Evolutionary conservation across 140 eudicot species (phyloP).

Genomic region (Ambrosia hybrid): DNA sequence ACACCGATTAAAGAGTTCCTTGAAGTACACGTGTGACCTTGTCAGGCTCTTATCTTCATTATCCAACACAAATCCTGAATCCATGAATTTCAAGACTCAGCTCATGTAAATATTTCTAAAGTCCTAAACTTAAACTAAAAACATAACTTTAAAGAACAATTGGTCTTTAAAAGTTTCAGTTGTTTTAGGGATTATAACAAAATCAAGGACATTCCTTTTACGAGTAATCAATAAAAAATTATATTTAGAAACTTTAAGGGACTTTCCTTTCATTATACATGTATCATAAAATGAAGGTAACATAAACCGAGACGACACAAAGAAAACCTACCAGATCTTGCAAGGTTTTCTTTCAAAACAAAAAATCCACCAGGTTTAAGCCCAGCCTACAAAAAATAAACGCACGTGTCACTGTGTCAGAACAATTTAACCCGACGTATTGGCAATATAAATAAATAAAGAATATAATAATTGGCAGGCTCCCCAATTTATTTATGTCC

Average conservation of each 20-base stretch:
- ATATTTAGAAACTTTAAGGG: neutral
- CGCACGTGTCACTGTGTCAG: conserved; percentile 22
- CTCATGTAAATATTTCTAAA: neutral
- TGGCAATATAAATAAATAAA: neutral
- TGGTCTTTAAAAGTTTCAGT: neutral
- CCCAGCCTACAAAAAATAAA: conserved; percentile 59
- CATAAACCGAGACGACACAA: too few species aligned
- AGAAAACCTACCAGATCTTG: conserved; percentile 40
- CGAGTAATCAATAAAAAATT: neutral
- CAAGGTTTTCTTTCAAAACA: conserved; percentile 84
- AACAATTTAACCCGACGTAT: neutral
- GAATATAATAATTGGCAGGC: neutral
- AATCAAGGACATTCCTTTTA: neutral
- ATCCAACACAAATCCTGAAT: conserved; percentile 85
- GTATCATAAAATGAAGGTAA: neutral
- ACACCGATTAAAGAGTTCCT: conserved; percentile 76
- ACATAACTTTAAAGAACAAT: too few species aligned
- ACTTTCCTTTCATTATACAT: neutral
- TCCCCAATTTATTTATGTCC: too few species aligned
- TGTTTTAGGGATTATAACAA: neutral
- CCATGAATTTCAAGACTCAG: neutral
- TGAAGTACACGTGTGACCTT: conserved; percentile 85
- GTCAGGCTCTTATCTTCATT: conserved; percentile 90
- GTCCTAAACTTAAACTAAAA: too few species aligned
- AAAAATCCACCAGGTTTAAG: conserved; percentile 95